A percentile compares a stretch with the other conserved stretches of the same genome.
Conservation (phyloP, 2,329 filamentous ascomycete genomes). For the Exophiala viscosa region DNA sequence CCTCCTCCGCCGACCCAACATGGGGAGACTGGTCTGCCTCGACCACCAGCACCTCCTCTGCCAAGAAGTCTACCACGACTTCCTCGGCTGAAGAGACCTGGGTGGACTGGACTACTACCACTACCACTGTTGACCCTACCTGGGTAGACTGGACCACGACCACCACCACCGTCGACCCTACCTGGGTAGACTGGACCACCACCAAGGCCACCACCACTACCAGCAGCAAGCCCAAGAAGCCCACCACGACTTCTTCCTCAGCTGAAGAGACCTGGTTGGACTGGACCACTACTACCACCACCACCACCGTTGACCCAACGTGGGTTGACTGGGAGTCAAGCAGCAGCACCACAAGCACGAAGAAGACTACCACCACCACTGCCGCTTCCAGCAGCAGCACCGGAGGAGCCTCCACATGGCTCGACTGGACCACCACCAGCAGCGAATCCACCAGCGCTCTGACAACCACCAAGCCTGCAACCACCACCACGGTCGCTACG, state of each 20-base stretch:
- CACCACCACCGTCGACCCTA: background rate
- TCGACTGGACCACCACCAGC: conserved; percentile 7
- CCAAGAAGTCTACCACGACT: background rate
- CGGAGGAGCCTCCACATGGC: background rate
- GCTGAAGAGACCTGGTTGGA: background rate
- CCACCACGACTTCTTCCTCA: no score
- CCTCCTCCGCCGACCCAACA: background rate
- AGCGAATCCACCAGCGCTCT: background rate
- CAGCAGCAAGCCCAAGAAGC: conserved; percentile 1
- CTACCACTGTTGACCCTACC: conserved; percentile 1
- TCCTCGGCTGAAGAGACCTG: background rate
- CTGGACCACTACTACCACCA: conserved; percentile 2
- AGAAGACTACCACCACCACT: no score
- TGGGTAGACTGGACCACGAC: conserved; percentile 1
- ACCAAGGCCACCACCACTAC: background rate
- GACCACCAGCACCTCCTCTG: conserved; percentile 3
- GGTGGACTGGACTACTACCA: conserved; percentile 1
- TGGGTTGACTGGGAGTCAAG: conserved; percentile 5
- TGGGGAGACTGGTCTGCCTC: background rate
- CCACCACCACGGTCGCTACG: conserved; percentile 8
- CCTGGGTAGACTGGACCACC: conserved; percentile 12
- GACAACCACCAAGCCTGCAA: background rate
- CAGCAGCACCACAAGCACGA: background rate
- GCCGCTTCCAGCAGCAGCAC: background rate
- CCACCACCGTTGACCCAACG: background rate